Evolutionary conservation across 768 basidiomycete genomes (phyloP), one percentile per base, ranked within the genome.

Genomic region (Mycena leptocephala): DNA sequence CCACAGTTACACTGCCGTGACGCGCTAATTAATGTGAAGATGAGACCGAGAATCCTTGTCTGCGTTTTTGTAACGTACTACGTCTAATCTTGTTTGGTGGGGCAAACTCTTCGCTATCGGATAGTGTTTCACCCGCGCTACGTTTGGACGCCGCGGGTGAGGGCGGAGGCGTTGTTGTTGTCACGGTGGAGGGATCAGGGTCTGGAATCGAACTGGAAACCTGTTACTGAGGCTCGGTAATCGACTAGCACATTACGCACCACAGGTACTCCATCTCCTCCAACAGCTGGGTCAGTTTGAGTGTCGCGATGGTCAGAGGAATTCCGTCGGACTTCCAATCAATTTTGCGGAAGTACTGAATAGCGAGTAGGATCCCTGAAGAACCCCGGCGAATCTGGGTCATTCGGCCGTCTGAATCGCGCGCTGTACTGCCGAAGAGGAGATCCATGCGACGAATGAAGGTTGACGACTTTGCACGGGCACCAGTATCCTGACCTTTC

Each of bases 381-480:
- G 46, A 18, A 5, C 70, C 70, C 8, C 51, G 70, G 4, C 32
- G 53, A 35, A 72, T 51, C 0, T 59, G 39, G 26, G 20, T 37
- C 35, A 72, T 51, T 22, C 62, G 61, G 28, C 70, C 70, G 16
- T 72, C 28, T 2, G 20, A 1, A 48, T 72, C 62, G 35, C 62
- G 70, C 0, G 28, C 48, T 24, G 7, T 20, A 16, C 6, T 30
- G 24, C 70, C 62, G n/a, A 72, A 72, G 4, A 72, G 62, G 18
- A 72, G 33, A 28, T 64, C 70, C 70, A 72, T 72, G 35, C 62
- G 70, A 0, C 62, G 70, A 24, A 62, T n/a, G 46, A 70, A 70
- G 32, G 58, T 51, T 0, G 69, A 70, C 8, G 41, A 32, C 24
- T 46, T 51, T 8, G 48, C 51, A 11, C 3, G 26, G 22, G n/a